Evolutionary conservation across 2,329 filamentous ascomycete species (phyloP).

Genomic region (Pseudocercospora fijiensis): DNA sequence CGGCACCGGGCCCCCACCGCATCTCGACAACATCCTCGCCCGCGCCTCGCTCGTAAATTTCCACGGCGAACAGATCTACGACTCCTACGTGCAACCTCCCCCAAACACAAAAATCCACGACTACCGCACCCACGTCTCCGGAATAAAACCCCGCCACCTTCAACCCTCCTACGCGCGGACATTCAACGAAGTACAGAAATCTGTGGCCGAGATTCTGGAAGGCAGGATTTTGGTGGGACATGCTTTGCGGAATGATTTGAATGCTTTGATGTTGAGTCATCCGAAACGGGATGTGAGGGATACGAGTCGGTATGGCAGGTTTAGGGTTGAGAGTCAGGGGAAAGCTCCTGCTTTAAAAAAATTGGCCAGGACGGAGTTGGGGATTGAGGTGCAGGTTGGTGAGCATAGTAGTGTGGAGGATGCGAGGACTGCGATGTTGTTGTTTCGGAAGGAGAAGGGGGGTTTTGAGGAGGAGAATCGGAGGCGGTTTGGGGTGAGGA

Average conservation of each 20-base stretch:
- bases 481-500: slow-evolving; percentile 56
- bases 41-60: slow-evolving; percentile 91
- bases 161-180: slow-evolving; percentile 46
- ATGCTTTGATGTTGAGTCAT: slow-evolving; percentile 74
- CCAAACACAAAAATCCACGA: slow-evolving; percentile 71
- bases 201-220: slow-evolving; percentile 67
- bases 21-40: slow-evolving; percentile 73
- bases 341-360: slow-evolving; percentile 67
- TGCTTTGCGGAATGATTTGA: slow-evolving; percentile 74
- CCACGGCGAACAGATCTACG: slow-evolving; percentile 88
- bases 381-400: slow-evolving; percentile 59
- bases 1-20: slow-evolving; percentile 68
- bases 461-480: slow-evolving; percentile 80
- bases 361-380: slow-evolving; percentile 57
- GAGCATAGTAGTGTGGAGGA: slow-evolving; percentile 68
- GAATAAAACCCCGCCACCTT: slow-evolving; percentile 74
- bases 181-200: slow-evolving; percentile 74
- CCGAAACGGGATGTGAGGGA: slow-evolving; percentile 77
- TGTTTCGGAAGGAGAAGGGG: slow-evolving; percentile 80
- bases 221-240: slow-evolving; percentile 79
- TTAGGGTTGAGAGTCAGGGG: slow-evolving; percentile 67
- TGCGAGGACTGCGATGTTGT: slow-evolving; percentile 82
- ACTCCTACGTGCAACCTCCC: slow-evolving; percentile 77
- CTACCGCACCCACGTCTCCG: slow-evolving; percentile 85
- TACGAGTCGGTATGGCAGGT: slow-evolving; percentile 74